Evolutionary conservation across 1,139 yeast species (phyloP).

Genomic region (Yamadazyma pseudoaaseri): DNA sequence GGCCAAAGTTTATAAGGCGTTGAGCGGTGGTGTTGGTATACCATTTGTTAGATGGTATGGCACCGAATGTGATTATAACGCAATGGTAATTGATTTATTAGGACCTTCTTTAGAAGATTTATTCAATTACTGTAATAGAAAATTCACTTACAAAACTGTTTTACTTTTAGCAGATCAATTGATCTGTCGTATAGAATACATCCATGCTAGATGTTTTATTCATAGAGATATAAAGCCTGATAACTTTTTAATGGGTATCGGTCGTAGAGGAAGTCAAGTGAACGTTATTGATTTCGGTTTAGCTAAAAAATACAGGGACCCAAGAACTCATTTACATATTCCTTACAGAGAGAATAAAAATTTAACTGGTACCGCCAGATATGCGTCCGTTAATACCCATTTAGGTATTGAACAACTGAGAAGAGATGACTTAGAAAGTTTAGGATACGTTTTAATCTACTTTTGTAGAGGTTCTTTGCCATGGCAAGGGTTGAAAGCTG

Average conservation of each 20-base stretch:
- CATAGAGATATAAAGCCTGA: slow-evolving; percentile 95
- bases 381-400: slow-evolving; percentile 94
- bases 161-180: slow-evolving; percentile 91
- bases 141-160: slow-evolving; percentile 91
- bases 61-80: slow-evolving; percentile 93
- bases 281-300: slow-evolving; percentile 96
- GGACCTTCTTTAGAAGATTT: slow-evolving; percentile 96
- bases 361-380: slow-evolving; percentile 95
- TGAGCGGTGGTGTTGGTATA: slow-evolving; percentile 96
- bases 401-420: slow-evolving; percentile 95
- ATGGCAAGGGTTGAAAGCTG: slow-evolving; percentile 98
- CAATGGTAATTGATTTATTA: slow-evolving; percentile 91
- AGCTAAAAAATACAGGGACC: slow-evolving; percentile 94
- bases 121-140: slow-evolving; percentile 92
- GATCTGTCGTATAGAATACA: slow-evolving; percentile 89
- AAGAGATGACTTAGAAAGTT: slow-evolving; percentile 93
- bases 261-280: slow-evolving; percentile 91
- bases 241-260: slow-evolving; percentile 95
- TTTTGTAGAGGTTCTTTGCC: slow-evolving; percentile 95
- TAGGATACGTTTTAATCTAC: slow-evolving; percentile 93
- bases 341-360: slow-evolving; percentile 96
- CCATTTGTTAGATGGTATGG: slow-evolving; percentile 98
- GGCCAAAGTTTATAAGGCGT: slow-evolving; percentile 89
- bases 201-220: slow-evolving; percentile 92
- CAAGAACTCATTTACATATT: slow-evolving; percentile 91